Conservation (phyloP, 2,329 filamentous ascomycete genomes). For the Talaromyces sp. region DNA sequence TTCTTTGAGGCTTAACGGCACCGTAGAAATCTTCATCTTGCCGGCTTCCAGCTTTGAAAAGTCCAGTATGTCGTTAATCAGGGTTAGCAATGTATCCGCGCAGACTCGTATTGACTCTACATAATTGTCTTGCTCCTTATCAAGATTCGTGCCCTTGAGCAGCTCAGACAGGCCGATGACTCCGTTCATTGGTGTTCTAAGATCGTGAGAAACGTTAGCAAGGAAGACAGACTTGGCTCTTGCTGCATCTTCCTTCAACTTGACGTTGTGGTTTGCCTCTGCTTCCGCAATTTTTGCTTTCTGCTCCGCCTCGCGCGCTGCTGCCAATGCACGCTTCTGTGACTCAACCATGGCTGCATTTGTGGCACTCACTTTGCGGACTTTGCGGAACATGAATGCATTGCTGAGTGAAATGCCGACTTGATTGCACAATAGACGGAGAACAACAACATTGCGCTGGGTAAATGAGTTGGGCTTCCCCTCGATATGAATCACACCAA, state of each 20-base stretch:
- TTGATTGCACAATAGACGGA: constrained; percentile 60
- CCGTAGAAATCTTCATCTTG: constrained; percentile 84
- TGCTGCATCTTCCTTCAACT: constrained; percentile 64
- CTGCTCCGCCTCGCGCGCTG: constrained; percentile 60
- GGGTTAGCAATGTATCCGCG: constrained; percentile 71
- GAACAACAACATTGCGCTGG: constrained; percentile 52
- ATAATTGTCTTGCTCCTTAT: constrained; percentile 58
- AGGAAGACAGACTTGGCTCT: constrained; percentile 90
- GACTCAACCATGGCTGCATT: constrained; percentile 65
- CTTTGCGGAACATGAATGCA: constrained; percentile 58
- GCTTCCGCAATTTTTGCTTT: constrained; percentile 64
- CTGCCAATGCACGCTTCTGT: constrained; percentile 60
- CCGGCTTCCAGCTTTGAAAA: constrained; percentile 84
- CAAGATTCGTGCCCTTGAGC: constrained; percentile 55
- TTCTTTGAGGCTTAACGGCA: constrained; percentile 71
- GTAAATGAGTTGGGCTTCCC: constrained; percentile 63
- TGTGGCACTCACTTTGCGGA: constrained; percentile 60
- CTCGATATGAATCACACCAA: constrained; percentile 62
- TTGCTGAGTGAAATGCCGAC: constrained; percentile 63
- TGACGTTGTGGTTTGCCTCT: constrained; percentile 62
- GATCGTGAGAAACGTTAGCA: constrained; percentile 80
- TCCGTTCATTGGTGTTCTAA: constrained; percentile 93
- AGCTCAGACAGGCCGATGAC: constrained; percentile 74
- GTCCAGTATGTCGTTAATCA: constrained; percentile 89
- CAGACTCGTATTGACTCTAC: constrained; percentile 64